Evolutionary conservation across 73 alveolate genomes (phyloP).

Genomic region (Effrenium voratum): DNA sequence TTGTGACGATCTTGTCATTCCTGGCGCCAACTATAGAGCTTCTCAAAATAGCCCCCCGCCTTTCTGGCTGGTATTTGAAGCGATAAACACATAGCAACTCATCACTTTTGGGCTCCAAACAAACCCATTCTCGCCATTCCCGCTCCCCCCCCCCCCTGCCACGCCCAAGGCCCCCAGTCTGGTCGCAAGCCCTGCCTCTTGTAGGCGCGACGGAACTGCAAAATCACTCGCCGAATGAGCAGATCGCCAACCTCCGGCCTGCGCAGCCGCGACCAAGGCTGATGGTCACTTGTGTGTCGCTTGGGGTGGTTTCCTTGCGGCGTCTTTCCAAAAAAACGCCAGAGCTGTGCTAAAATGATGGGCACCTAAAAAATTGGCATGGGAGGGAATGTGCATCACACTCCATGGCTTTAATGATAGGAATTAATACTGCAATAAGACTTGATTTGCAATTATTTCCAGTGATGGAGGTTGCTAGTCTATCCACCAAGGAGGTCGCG

Average conservation of each 20-base stretch:
- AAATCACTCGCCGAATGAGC: slow-evolving; percentile 97
- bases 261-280: no score
- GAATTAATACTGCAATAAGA: no score
- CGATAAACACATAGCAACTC: neutral
- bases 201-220: slow-evolving; percentile 98
- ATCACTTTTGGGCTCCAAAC: neutral
- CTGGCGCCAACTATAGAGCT: neutral
- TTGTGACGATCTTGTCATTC: slow-evolving; percentile 89
- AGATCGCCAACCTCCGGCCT: slow-evolving; percentile 97
- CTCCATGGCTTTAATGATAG: no score
- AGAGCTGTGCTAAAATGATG: no score
- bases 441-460: no score
- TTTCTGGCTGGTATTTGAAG: neutral
- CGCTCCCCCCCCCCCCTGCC: neutral
- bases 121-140: neutral
- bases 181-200: slow-evolving; percentile 98
- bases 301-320: no score
- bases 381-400: no score
- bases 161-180: slow-evolving; percentile 95
- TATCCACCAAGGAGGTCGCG: no score
- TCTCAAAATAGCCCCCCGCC: neutral
- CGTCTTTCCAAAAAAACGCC: no score
- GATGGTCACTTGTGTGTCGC: no score
- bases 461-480: no score
- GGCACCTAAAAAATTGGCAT: no score